Conservation (phyloP, 768 basidiomycete species). For the Amanita exitialis region DNA sequence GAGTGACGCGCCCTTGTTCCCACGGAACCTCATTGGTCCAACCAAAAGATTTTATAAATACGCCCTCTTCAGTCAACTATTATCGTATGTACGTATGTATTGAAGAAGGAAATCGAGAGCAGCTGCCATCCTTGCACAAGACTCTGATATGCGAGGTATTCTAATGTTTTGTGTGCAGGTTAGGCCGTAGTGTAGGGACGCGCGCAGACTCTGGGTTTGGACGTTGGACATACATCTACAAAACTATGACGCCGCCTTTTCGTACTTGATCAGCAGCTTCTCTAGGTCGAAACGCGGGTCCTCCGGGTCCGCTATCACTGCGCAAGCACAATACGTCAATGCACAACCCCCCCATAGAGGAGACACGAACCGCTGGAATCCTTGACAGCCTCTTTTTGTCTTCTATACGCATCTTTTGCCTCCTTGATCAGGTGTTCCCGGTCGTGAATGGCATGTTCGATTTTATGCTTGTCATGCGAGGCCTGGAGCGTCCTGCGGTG, state of each 20-base stretch:
- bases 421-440: slow-evolving; percentile 71
- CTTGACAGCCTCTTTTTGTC: slow-evolving; percentile 51
- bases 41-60: no score
- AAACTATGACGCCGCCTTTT: slow-evolving; percentile 59
- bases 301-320: slow-evolving; percentile 91
- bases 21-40: no score
- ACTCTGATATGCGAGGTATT: no score
- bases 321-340: slow-evolving; percentile 1
- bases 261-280: slow-evolving; percentile 72
- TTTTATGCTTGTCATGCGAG: slow-evolving; percentile 66
- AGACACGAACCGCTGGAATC: slow-evolving; percentile 43
- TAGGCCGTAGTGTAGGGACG: no score
- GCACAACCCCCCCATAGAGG: slow-evolving; percentile 3
- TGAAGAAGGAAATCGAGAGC: no score
- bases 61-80: no score
- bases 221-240: no score
- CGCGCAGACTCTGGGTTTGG: no score
- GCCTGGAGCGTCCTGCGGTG: slow-evolving; percentile 88
- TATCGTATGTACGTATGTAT: no score
- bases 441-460: slow-evolving; percentile 61
- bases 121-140: no score
- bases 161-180: no score
- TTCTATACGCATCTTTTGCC: slow-evolving; percentile 87
- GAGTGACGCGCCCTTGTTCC: no score
- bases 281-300: slow-evolving; percentile 95